phyloP scores from a whole-genome alignment of 1,139 yeast species.

The Geotrichum carabidarum region DNA sequence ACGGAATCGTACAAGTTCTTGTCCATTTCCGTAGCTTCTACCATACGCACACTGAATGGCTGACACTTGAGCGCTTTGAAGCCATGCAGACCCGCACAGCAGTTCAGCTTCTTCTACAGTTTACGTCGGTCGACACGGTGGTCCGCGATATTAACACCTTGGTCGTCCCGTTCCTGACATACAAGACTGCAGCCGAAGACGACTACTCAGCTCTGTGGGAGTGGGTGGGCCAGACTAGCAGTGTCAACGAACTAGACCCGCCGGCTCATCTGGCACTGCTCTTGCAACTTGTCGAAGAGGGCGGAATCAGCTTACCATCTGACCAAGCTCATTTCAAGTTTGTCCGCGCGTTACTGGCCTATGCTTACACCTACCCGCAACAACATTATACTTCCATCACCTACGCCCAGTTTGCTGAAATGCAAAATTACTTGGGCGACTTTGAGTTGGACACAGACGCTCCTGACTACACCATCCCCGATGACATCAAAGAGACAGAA shows the following conservation, averaged over 20 bases:
- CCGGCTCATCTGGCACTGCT: conserved; percentile 10
- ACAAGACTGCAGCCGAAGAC: conserved; percentile 8
- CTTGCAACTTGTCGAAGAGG: conserved; percentile 10
- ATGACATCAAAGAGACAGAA: conserved; percentile 10
- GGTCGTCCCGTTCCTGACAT: conserved; percentile 26
- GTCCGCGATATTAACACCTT: conserved; percentile 26
- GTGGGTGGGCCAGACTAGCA: conserved; percentile 22
- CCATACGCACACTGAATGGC: conserved; percentile 11
- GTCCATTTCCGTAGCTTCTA: conserved; percentile 21
- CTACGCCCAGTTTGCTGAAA: conserved; percentile 15
- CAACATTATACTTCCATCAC: conserved; percentile 8
- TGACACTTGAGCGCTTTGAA: conserved; percentile 25
- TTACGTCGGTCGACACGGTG: conserved; percentile 22
- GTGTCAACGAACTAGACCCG: conserved; percentile 15
- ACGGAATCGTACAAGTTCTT: conserved; percentile 27
- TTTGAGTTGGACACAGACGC: conserved; percentile 18
- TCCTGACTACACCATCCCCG: conserved; percentile 17
- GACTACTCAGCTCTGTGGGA: conserved; percentile 22
- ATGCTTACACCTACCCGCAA: conserved; percentile 13
- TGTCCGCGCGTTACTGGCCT: conserved; percentile 11
- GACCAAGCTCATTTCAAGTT: conserved; percentile 7
- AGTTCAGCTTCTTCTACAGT: conserved; percentile 21
- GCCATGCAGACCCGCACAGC: conserved; percentile 14
- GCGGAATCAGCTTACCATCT: conserved; percentile 13
- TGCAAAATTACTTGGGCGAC: conserved; percentile 14